phyloP scores from a whole-genome alignment of 345 rosid species.

The Brassica cretica region DNA sequence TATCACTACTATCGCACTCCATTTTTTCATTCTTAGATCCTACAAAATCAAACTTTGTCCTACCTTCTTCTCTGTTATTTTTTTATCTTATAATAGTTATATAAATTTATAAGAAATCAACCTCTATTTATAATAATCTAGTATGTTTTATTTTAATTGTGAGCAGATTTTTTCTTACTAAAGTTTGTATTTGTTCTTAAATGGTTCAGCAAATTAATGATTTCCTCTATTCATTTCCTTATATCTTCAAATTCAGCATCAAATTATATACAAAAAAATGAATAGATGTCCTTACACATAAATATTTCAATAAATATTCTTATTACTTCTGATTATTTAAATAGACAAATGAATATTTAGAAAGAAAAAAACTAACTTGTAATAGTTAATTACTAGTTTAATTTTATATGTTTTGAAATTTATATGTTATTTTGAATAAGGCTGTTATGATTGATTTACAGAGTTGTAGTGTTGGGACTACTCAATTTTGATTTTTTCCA shows the following conservation, averaged over 20 bases:
- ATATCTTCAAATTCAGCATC: neutral
- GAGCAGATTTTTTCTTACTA: neutral
- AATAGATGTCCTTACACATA: neutral
- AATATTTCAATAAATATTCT: neutral
- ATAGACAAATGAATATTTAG: neutral
- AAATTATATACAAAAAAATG: neutral
- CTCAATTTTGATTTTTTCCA: neutral
- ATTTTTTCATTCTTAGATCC: conserved; percentile 19
- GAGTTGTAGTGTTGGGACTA: neutral
- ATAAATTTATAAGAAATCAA: neutral
- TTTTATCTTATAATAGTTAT: neutral
- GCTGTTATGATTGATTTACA: neutral
- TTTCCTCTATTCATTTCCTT: neutral
- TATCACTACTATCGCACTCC: conserved; percentile 13
- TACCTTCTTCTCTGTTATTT: neutral
- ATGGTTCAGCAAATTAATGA: neutral
- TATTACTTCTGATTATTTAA: neutral
- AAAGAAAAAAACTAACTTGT: neutral
- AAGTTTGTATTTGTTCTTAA: neutral
- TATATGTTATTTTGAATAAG: neutral
- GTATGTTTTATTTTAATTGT: neutral
- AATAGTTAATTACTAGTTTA: neutral
- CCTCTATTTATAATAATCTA: conserved; percentile 23
- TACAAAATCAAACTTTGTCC: neutral
- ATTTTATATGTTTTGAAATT: too few relatives aligned